Evolutionary conservation across 345 rosid genomes (phyloP), one percentile per base, ranked within the genome.

Genomic region (Eucalyptus tenuipes): DNA sequence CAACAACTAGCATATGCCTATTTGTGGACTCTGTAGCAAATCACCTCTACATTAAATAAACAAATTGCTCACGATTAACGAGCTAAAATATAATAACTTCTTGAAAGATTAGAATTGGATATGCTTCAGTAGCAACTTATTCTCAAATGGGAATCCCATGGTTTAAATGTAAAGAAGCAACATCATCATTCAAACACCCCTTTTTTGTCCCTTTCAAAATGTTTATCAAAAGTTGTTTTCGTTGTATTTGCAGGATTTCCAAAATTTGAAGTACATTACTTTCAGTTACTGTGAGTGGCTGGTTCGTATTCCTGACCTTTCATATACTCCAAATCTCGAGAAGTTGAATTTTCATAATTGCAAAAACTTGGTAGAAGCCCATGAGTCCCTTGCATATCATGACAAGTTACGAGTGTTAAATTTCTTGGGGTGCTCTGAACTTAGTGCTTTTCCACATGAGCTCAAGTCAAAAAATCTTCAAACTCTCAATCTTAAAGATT

Each of bases 401-500:
- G 64, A 57, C 14, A 11, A 10, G 14, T 25, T 57, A 25, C 64
- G 4, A 1, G 64, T 57, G 13, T 57, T 57, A 14, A 10, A 11
- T 57, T 25, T 57, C 10, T 5, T 0, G 0, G n/a, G n/a, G n/a
- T 57, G 64, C n/a, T 57, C n/a, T 5, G 13, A 57, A 25, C 64
- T 57, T 57, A 2, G n/a, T 25, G n/a, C 11, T 25, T 57, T 57
- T 10, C 64, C 64, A 1, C 25, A 57, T 5, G n/a, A 25, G 7
- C 64, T 57, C n/a, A 25, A 25, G 64, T 57, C 14, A 10, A 57
- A 57, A 57, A 25, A 25, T 25, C 64, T 57, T 2, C 14, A 3
- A 24, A 7, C 0, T 57, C n/a, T 57, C 1, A 0, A 10, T 57
- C n/a, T 57, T 57, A 2, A 2, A 10, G 3, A 11, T 5, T 57